These are phyloP conservation scores for Mallotus japonicus DNA, from an alignment of 441 rosid genomes.

Conservation along the genomic window DNA sequence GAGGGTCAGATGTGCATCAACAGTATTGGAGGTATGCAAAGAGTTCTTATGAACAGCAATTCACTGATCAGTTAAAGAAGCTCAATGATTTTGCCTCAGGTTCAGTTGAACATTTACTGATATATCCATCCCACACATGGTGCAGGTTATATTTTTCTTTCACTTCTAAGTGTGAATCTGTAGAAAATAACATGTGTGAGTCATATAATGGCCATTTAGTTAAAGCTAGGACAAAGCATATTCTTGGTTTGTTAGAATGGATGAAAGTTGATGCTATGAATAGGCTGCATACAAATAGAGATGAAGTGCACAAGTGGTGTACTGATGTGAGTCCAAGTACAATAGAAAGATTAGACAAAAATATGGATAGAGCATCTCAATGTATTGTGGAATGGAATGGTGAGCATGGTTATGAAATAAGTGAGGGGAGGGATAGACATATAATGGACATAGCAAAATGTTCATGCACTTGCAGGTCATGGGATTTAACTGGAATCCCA, in stretches of 20 bases:
- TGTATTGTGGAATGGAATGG: background rate
- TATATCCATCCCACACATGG: background rate
- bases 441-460: background rate
- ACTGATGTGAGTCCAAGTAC: no score
- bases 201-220: background rate
- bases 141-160: background rate
- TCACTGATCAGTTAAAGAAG: background rate
- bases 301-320: accelerated
- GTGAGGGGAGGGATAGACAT: background rate
- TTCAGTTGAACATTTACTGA: background rate
- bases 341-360: no score
- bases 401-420: background rate
- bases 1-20: background rate
- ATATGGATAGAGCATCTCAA: background rate
- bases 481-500: background rate
- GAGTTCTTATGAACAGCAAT: background rate
- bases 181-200: background rate
- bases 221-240: background rate
- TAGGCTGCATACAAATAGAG: background rate
- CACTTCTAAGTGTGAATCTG: background rate
- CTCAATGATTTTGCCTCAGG: no score
- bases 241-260: background rate
- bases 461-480: background rate
- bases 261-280: background rate
- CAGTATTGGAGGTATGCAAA: background rate